These are phyloP conservation scores for Pyricularia pennisetigena DNA, from an alignment of 2,329 filamentous ascomycete genomes.

Conservation along the genomic window DNA sequence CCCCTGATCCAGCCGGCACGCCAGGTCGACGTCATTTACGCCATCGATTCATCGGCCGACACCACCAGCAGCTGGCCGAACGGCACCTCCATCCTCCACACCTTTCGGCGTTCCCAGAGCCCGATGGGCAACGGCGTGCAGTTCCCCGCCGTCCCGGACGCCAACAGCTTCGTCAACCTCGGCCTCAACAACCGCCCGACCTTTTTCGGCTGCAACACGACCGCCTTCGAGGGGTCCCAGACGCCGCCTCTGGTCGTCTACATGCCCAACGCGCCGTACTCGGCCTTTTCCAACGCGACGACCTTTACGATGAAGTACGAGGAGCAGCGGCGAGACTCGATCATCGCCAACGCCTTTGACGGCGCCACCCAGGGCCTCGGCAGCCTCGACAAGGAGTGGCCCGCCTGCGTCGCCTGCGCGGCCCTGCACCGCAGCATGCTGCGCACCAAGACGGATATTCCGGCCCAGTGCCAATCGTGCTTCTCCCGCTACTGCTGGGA, in stretches of 20 bases:
- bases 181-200: constrained; percentile 49
- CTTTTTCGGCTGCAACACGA: constrained; percentile 51
- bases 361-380: constrained; percentile 75
- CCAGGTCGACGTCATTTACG: constrained; percentile 52
- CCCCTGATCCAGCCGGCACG: constrained; percentile 39
- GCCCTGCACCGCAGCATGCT: constrained; percentile 68
- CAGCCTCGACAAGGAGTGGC: constrained; percentile 66
- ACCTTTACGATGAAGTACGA: constrained; percentile 64
- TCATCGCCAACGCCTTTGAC: constrained; percentile 82
- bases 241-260: constrained; percentile 41
- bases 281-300: constrained; percentile 64
- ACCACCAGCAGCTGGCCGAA: constrained; percentile 48
- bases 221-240: constrained; percentile 18
- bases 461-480: constrained; percentile 63
- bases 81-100: constrained; percentile 46
- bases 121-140: constrained; percentile 40
- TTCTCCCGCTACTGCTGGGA: constrained; percentile 89
- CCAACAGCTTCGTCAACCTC: constrained; percentile 44
- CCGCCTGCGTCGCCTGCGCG: constrained; percentile 79
- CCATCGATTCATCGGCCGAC: constrained; percentile 55
- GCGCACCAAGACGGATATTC: constrained; percentile 58
- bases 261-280: constrained; percentile 77
- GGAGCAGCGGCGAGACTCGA: constrained; percentile 57
- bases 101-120: constrained; percentile 41
- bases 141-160: constrained; percentile 49